Evolutionary conservation across 108 stramenopile species (phyloP).

Genomic region (Cyclotella choctawhatcheeana): DNA sequence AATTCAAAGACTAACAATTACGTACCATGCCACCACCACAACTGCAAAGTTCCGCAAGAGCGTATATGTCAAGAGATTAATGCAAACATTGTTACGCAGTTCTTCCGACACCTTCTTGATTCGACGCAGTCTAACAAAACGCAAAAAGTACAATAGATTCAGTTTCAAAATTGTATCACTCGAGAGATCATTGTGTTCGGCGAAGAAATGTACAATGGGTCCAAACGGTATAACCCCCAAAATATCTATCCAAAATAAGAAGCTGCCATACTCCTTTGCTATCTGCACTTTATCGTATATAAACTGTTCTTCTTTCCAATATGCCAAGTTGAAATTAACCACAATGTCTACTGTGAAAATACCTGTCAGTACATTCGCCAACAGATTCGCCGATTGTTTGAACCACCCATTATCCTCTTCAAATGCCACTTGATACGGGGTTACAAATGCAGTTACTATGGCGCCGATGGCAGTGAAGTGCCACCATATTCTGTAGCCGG

Average conservation of each 20-base stretch:
- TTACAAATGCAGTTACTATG: slow-evolving; percentile 57
- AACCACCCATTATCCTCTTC: slow-evolving; percentile 33
- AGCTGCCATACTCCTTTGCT: slow-evolving; percentile 47
- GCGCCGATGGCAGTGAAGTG: slow-evolving; percentile 50
- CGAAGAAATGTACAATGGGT: slow-evolving; percentile 1
- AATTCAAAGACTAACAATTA: too few relatives aligned
- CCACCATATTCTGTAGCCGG: slow-evolving; percentile 61
- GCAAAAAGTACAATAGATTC: slow-evolving; percentile 40
- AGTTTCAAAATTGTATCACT: slow-evolving; percentile 22
- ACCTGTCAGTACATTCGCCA: slow-evolving; percentile 47
- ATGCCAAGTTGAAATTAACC: slow-evolving; percentile 62
- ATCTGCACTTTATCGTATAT: slow-evolving; percentile 41
- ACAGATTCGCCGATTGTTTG: slow-evolving; percentile 32
- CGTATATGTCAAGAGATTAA: slow-evolving; percentile 49
- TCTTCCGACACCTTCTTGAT: slow-evolving; percentile 46
- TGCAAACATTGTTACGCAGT: slow-evolving; percentile 44
- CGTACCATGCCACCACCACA: slow-evolving; percentile 28
- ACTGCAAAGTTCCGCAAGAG: slow-evolving; percentile 52
- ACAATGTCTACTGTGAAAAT: slow-evolving; percentile 64
- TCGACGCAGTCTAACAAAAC: slow-evolving; percentile 45
- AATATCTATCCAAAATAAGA: slow-evolving; percentile 42
- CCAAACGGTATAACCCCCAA: slow-evolving; percentile 43
- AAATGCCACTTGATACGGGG: slow-evolving; percentile 61
- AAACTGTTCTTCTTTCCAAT: slow-evolving; percentile 45
- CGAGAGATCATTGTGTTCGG: slow-evolving; percentile 16